Evolutionary conservation across 2,329 filamentous ascomycete species (phyloP), one percentile per base, ranked within the genome.

Genomic region (Nigrospora sphaerica): DNA sequence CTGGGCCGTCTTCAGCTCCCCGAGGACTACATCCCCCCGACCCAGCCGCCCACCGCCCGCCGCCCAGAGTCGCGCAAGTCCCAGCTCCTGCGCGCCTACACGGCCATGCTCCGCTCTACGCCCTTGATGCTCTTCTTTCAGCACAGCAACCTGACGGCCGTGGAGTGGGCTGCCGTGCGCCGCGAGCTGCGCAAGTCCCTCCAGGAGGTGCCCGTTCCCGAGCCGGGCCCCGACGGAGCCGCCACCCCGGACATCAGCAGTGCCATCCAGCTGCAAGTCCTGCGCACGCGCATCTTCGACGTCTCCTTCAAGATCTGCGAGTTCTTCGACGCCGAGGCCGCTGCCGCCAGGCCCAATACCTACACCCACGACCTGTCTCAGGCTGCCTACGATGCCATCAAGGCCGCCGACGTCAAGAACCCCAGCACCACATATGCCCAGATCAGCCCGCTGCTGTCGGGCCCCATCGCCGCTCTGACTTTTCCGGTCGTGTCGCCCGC

Each of bases 261-360:
- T 2, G 69, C 73, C 35, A 76, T 93, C 54, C 85, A 88, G 66
- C 64, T 97, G 23, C 85, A 95, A 64, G 87, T 95, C 23, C 73
- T 98, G 46, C 85, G 93, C 61, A 93, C 88, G 13, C 86, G 88
- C 60, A 95, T 98, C 61, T 88, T 98, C 62, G 83, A 85, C 54
- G 81, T 88, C 16, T 91, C 92, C 1, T 72, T 97, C 51, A 85
- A 86, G 54, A 80, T 97, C 44, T 83, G 91, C 50, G 92, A 97
- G 62, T 95, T 90, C 68, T 95, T 80, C 62, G 78, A 78, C 62
- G 77, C 74, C 52, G 67, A 67, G 35, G 63, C 55, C 4, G 65
- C 70, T 16, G 54, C 62, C 6, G 57, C 63, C 13, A 57, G 60
- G 31, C 57, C 64, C 3, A 73, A 55, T 57, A 66, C 51, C 61